phyloP scores from a whole-genome alignment of 371 early-diverging fungal species.

The Phascolomyces articulosus region DNA sequence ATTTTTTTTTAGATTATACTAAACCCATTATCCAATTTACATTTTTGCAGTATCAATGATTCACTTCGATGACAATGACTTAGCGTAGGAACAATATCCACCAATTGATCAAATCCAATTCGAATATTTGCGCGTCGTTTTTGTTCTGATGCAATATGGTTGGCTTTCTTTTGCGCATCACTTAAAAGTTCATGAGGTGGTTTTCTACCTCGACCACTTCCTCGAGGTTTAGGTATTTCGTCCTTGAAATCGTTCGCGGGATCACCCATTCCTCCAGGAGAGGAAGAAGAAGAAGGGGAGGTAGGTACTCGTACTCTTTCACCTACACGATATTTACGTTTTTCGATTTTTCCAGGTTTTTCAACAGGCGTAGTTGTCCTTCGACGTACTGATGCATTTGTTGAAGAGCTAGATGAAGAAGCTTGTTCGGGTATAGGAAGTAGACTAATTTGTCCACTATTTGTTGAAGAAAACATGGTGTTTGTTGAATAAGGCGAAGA shows the following conservation, averaged over 20 bases:
- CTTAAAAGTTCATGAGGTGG: slow-evolving; percentile 68
- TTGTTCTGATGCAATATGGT: slow-evolving; percentile 89
- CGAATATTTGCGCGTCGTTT: slow-evolving; percentile 82
- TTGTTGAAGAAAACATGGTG: slow-evolving; percentile 14
- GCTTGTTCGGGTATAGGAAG: slow-evolving; percentile 15
- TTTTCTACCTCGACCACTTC: slow-evolving; percentile 23
- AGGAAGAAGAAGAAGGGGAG: slow-evolving; percentile 6
- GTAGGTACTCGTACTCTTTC: slow-evolving; percentile 4
- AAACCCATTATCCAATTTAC: slow-evolving; percentile 21
- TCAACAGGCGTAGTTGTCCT: slow-evolving; percentile 5
- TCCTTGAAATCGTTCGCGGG: neutral
- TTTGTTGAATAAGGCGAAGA: slow-evolving; percentile 27
- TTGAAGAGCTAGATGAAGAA: slow-evolving; percentile 10
- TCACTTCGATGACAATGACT: slow-evolving; percentile 54
- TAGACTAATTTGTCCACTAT: slow-evolving; percentile 8
- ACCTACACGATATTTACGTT: slow-evolving; percentile 15
- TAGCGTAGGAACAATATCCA: slow-evolving; percentile 73
- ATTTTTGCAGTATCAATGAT: slow-evolving; percentile 52
- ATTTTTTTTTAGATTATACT: too few species aligned
- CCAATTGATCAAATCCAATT: slow-evolving; percentile 74
- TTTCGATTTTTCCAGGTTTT: slow-evolving; percentile 15
- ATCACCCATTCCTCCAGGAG: too few species aligned
- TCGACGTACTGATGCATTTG: slow-evolving; percentile 3
- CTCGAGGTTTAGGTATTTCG: neutral
- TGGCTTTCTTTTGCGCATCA: slow-evolving; percentile 83